A percentile compares a stretch with the other conserved stretches of the same genome.
Conservation (phyloP, 2,329 filamentous ascomycete species). For the Pyrenochaeta sp. region DNA sequence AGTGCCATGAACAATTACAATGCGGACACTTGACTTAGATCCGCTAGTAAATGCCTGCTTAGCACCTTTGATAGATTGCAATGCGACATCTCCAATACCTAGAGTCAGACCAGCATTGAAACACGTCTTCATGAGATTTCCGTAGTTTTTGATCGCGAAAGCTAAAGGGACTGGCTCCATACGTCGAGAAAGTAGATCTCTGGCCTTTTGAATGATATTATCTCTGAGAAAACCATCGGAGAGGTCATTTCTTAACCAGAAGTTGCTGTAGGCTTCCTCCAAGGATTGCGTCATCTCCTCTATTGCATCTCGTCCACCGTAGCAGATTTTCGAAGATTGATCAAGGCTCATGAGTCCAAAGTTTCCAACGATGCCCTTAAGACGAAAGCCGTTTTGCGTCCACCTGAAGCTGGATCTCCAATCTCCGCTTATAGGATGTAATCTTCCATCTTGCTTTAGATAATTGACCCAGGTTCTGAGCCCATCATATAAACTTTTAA, state of each 20-base stretch:
- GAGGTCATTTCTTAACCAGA: too few relatives aligned
- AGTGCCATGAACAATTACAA: too few relatives aligned
- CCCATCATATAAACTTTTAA: slow-evolving; percentile 6
- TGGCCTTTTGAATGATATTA: slow-evolving; percentile 14
- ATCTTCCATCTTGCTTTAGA: neutral
- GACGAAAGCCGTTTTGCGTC: slow-evolving; percentile 1
- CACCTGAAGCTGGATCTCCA: slow-evolving; percentile 1
- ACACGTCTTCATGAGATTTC: slow-evolving; percentile 12
- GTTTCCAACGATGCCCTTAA: too few relatives aligned
- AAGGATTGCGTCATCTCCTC: slow-evolving; percentile 11
- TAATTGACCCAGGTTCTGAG: slow-evolving; percentile 4
- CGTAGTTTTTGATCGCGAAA: slow-evolving; percentile 16
- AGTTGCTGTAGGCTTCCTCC: too few relatives aligned
- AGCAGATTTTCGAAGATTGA: too few relatives aligned
- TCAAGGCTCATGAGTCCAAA: too few relatives aligned
- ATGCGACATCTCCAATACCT: too few relatives aligned
- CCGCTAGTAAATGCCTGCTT: too few relatives aligned
- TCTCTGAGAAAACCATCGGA: too few relatives aligned
- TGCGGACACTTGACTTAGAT: too few relatives aligned
- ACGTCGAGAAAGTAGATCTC: slow-evolving; percentile 11
- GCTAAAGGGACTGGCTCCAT: slow-evolving; percentile 16
- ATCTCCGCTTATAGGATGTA: neutral
- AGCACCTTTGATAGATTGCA: too few relatives aligned
- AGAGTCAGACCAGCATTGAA: slow-evolving; percentile 12
- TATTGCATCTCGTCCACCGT: too few relatives aligned